Evolutionary conservation across 2,329 filamentous ascomycete species (phyloP), one percentile per base, ranked within the genome.

Genomic region (Fusarium kyushuense): DNA sequence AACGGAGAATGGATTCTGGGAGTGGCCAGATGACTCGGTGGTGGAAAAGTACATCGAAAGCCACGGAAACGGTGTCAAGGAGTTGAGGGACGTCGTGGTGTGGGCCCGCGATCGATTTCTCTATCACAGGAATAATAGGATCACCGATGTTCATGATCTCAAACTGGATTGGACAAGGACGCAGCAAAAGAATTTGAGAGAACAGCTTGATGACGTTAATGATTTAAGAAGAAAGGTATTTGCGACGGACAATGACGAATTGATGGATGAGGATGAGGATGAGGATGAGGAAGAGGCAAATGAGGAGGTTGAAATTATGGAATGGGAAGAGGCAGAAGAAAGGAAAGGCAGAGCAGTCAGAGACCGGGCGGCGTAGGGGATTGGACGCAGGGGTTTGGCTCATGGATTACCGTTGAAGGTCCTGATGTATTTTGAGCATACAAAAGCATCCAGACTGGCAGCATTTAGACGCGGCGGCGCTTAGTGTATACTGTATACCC

Each of bases 1-100:
- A 71, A 75, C 36, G 60, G n/a, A 64, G 17, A 65, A 71, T 33
- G 69, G 65, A 14, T 43, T 76, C 54, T 65, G 74, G 71, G 56
- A 76, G 38, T 84, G 82, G 82, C 83, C 83, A 1, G 75, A 77
- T 35, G 72, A 77, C 10, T 71, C 73, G 38, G 75, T 79, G 21
- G 76, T 82, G 17, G 63, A 74, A 43, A 70, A 72, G 6, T 84
- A 79, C 51, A 69, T 77, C 17, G 54, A 74, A 35, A 63, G 74
- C 25, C 51, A 67, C 25, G 67, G 74, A 7, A 73, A 75, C 25
- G 73, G 70, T 19, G 65, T 76, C 17, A 49, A 53, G 33, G 69
- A 67, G 32, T 62, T 80, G 55, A 65, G 63, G 30, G 63, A 69
- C 30, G 67, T 75, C 25, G 65, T 77, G 33, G 60, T 69, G 35